Conservation (phyloP, 331 rosid species). For the Rhamnella rubrinervis region DNA sequence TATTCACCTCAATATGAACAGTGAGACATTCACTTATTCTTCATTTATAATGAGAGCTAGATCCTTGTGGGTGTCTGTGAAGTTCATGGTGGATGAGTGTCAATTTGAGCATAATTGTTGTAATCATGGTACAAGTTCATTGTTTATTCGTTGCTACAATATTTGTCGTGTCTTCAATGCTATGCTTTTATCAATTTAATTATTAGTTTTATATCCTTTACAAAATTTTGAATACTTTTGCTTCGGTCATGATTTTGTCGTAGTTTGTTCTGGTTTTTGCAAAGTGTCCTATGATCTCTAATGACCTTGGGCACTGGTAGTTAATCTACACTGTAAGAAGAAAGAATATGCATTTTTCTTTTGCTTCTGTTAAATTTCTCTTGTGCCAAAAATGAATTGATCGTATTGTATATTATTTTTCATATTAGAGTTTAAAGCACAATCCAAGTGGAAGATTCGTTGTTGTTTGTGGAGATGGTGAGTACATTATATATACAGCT, state of each 20-base stretch:
- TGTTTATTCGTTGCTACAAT: too few species aligned
- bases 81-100: too few species aligned
- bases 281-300: not conserved
- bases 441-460: slow-evolving; percentile 56
- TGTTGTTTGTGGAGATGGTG: slow-evolving; percentile 57
- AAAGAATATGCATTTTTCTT: not conserved
- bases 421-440: slow-evolving; percentile 47
- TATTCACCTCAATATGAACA: too few species aligned
- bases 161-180: too few species aligned
- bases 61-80: too few species aligned
- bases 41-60: too few species aligned
- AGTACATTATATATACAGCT: slow-evolving; percentile 47
- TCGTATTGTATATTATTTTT: slow-evolving; percentile 1
- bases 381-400: not conserved
- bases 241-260: not conserved
- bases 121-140: too few species aligned
- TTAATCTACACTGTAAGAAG: not conserved
- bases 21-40: too few species aligned
- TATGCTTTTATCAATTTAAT: too few species aligned
- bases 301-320: not conserved
- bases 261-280: not conserved
- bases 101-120: too few species aligned
- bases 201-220: too few species aligned
- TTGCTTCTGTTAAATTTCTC: not conserved
- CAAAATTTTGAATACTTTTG: too few species aligned